phyloP scores from a whole-genome alignment of 2,329 filamentous ascomycete species.

The Penicillium digitatum region DNA sequence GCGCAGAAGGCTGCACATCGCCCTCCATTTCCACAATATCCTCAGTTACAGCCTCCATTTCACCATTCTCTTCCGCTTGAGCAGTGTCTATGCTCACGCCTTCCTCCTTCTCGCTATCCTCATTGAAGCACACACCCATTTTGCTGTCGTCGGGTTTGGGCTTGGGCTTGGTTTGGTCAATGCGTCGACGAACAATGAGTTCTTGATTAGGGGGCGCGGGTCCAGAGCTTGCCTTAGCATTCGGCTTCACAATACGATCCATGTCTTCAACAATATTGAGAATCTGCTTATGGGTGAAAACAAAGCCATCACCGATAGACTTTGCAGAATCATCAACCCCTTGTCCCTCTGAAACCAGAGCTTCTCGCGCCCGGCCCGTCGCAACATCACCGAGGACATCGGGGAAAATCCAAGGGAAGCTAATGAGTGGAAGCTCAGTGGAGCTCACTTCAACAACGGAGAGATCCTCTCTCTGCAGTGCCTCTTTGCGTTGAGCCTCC shows the following conservation, averaged over 20 bases:
- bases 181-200: not conserved
- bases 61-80: not conserved
- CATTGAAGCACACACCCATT: not conserved
- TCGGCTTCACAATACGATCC: not conserved
- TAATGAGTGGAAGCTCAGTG: conserved; percentile 71
- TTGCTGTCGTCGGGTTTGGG: not conserved
- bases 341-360: not conserved
- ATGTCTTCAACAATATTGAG: not conserved
- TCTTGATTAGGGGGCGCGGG: not conserved
- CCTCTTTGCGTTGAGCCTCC: conserved; percentile 43
- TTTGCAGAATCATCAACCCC: not conserved
- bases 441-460: conserved; percentile 13
- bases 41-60: not conserved
- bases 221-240: not conserved
- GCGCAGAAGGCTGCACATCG: conserved; percentile 23
- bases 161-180: not conserved
- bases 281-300: not conserved
- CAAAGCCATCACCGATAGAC: not conserved
- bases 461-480: not conserved
- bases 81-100: not conserved
- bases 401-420: conserved; percentile 89
- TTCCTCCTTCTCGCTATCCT: not conserved
- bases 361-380: conserved; percentile 35
- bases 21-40: conserved; percentile 25
- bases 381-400: conserved; percentile 68